Evolutionary conservation across 495 filamentous ascomycete genomes (phyloP).

Genomic region (Mytilinidion resinicola): DNA sequence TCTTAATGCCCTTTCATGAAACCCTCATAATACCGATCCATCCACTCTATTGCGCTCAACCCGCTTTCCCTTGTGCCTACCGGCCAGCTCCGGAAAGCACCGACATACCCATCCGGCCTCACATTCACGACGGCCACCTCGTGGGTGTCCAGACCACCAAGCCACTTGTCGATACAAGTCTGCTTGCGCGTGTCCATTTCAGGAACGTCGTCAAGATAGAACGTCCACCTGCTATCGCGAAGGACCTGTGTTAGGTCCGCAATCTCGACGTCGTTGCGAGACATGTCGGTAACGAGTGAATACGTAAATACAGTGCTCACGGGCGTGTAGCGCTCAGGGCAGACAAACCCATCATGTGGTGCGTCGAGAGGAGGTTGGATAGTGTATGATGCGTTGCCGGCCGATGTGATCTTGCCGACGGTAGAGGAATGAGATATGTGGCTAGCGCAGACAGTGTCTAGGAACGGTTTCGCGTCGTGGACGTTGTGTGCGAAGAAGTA

Average conservation of each 20-base stretch:
- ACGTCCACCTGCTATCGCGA: conserved; percentile 57
- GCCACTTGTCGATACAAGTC: conserved; percentile 56
- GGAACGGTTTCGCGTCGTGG: conserved; percentile 45
- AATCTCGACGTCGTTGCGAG: conserved; percentile 53
- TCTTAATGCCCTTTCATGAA: conserved; percentile 38
- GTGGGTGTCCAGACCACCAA: conserved; percentile 46
- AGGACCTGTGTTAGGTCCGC: conserved; percentile 52
- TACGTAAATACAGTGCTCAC: conserved; percentile 56
- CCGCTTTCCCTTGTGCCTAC: conserved; percentile 40
- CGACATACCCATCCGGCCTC: conserved; percentile 64
- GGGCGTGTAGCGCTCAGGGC: conserved; percentile 55
- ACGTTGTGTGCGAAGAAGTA: conserved; percentile 58
- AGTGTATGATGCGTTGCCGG: conserved; percentile 48
- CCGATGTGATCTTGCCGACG: conserved; percentile 44
- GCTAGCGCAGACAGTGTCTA: conserved; percentile 46
- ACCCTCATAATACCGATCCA: conserved; percentile 55
- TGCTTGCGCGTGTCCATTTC: conserved; percentile 42
- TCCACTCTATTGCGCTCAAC: conserved; percentile 45
- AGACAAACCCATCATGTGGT: conserved; percentile 50
- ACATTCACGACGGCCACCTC: conserved; percentile 55
- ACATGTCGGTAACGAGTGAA: conserved; percentile 47
- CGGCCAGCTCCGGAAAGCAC: conserved; percentile 50
- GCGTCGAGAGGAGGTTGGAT: conserved; percentile 44
- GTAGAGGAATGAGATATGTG: conserved; percentile 40
- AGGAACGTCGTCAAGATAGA: conserved; percentile 55